A percentile compares a stretch with the other conserved stretches of the same genome.
phyloP scores from a whole-genome alignment of 192 early-diverging fungal species.

The Mortierella claussenii region DNA sequence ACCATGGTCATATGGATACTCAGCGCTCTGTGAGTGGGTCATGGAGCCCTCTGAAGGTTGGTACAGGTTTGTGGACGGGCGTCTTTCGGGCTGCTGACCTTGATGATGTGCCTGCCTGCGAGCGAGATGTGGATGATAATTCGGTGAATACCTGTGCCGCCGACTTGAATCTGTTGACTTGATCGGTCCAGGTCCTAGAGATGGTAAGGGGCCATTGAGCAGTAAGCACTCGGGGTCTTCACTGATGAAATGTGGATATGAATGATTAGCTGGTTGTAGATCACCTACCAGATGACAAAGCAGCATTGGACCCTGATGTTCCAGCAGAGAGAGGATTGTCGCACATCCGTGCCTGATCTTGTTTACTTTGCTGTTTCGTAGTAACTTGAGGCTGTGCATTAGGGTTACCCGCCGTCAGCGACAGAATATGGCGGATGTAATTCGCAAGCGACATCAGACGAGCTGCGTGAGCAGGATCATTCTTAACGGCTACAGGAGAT shows the following conservation, averaged over 20 bases:
- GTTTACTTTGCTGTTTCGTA: not conserved
- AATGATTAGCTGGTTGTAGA: too few species aligned
- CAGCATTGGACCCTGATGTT: too few species aligned
- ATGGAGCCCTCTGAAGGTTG: not conserved
- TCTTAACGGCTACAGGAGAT: not conserved
- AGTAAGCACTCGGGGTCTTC: too few species aligned
- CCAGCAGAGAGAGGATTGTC: too few species aligned
- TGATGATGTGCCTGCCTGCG: conserved; percentile 6
- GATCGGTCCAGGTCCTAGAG: conserved; percentile 17
- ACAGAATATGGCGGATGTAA: conserved; percentile 45
- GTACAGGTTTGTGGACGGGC: not conserved
- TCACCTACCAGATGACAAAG: conserved; percentile 3
- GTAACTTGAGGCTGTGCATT: conserved; percentile 3
- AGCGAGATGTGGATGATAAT: conserved; percentile 14
- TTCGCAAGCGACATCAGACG: conserved; percentile 39
- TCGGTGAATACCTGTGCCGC: conserved; percentile 17
- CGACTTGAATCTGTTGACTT: conserved; percentile 22
- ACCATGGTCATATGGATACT: conserved; percentile 2
- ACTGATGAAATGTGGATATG: too few species aligned
- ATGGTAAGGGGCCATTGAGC: too few species aligned
- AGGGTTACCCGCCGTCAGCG: conserved; percentile 21
- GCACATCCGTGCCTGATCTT: conserved; percentile 20
- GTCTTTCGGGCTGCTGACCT: not conserved
- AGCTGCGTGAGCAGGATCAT: conserved; percentile 10
- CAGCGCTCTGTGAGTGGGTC: not conserved